phyloP scores from a whole-genome alignment of 2,329 filamentous ascomycete species.

The Xylariaceae sp. region DNA sequence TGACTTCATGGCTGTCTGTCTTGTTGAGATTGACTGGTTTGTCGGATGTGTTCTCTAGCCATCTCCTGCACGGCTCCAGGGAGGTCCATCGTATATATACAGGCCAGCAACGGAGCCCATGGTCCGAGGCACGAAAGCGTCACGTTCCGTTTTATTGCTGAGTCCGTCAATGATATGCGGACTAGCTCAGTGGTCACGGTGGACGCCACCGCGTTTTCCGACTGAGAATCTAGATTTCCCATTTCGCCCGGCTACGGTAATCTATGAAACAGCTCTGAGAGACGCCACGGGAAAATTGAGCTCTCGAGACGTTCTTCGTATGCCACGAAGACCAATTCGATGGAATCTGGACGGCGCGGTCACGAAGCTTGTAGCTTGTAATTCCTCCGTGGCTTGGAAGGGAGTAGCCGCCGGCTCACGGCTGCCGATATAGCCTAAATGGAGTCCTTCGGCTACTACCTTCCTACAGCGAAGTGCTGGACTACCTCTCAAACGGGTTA shows the following conservation, averaged over 20 bases:
- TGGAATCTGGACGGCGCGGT: neutral
- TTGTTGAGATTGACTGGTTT: constrained; percentile 11
- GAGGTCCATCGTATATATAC: constrained; percentile 1
- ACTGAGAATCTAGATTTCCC: too few species aligned
- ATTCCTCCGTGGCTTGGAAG: neutral
- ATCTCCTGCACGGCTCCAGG: neutral
- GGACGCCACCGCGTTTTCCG: neutral
- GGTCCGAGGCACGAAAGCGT: constrained; percentile 11
- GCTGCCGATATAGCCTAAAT: neutral
- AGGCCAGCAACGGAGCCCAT: constrained; percentile 9
- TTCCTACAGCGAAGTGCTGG: too few species aligned
- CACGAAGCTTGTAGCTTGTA: neutral
- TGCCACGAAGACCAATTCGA: neutral
- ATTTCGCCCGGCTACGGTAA: too few species aligned
- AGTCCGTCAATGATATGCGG: neutral
- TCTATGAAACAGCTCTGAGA: too few species aligned
- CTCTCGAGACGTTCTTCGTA: too few species aligned
- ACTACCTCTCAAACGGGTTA: too few species aligned
- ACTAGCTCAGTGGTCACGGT: neutral
- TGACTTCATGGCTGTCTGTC: constrained; percentile 30
- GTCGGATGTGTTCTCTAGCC: neutral
- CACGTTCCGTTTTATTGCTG: constrained; percentile 13
- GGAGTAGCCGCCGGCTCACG: neutral
- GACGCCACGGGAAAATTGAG: too few species aligned
- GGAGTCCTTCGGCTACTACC: neutral